Evolutionary conservation across 192 early-diverging fungal genomes (phyloP), one percentile per base, ranked within the genome.

Genomic region (Coemansia sp.): DNA sequence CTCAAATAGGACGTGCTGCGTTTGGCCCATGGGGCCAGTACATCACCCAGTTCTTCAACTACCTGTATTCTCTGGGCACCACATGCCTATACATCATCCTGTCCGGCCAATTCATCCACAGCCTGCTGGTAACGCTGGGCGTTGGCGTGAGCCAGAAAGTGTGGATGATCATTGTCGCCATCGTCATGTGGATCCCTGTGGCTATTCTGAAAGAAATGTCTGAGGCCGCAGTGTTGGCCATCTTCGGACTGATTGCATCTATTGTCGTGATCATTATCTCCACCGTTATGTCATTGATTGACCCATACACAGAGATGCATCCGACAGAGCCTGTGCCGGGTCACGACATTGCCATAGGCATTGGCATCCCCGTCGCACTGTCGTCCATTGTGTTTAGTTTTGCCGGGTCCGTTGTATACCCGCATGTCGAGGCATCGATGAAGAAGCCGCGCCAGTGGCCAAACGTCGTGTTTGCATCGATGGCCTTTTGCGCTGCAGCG

Each of bases 361-460:
- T 67, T 26, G 79, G 79, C 12, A 61, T 92, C 25, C 90, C 90
- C 2, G 70, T 86, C 8, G 87, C 89, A 0, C 71, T 93, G 2
- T 88, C 87, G 7, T 87, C 87, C 4, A 88, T 93, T 64, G 77
- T 85, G 18, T 93, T 91, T 64, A 86, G 88, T n/a, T 93, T 83
- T 52, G 72, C 86, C 34, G 92, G 91, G 5, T 91, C 91, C 26
- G 89, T 88, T 21, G 89, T 92, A 9, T 94, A 92, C 55, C 87
- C 92, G 2, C 89, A 94, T 60, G 86, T 92, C 4, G 90, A 94
- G 62, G 78, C 84, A 2, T 80, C 85, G 45, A 92, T 94, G 92
- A 77, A 67, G 35, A 70, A 88, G 45, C 92, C 92, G 9, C 70
- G 87, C 21, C 71, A 85, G 21, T 94, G 91, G 85, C 75, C 84